Evolutionary conservation across 257 asterid species (phyloP).

Genomic region (Jasminum sambac): DNA sequence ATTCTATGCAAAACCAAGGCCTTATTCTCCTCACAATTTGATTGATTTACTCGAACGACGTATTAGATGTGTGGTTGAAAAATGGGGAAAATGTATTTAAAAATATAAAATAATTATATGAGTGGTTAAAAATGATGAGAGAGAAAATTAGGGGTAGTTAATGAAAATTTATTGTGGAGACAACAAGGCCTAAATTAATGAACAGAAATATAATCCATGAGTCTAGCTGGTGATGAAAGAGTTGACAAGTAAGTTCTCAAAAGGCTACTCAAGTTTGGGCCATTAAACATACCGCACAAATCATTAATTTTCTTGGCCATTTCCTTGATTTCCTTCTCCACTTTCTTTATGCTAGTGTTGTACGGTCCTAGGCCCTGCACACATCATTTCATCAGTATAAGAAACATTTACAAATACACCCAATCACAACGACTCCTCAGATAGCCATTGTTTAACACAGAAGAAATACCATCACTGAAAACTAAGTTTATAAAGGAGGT

Average conservation of each 20-base stretch:
- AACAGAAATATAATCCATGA: neutral
- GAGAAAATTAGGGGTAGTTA: no score
- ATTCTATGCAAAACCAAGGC: neutral
- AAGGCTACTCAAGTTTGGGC: neutral
- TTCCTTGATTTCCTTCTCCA: constrained; percentile 87
- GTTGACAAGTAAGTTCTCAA: neutral
- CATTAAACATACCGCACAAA: constrained; percentile 62
- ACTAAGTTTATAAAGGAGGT: neutral
- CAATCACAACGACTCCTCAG: neutral
- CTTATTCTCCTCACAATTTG: no score
- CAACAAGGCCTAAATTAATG: no score
- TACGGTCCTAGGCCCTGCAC: constrained; percentile 90
- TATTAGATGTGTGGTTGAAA: no score
- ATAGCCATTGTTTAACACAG: constrained; percentile 3
- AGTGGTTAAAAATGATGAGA: no score
- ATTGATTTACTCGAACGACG: no score
- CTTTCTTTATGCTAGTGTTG: constrained; percentile 75
- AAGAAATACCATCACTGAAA: neutral
- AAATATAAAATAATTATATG: no score
- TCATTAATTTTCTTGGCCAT: constrained; percentile 91
- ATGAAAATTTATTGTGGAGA: no score
- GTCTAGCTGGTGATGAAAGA: neutral
- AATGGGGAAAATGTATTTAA: no score
- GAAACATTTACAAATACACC: neutral
- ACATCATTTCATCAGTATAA: constrained; percentile 10